These are phyloP conservation scores for Fusarium palustre DNA, from an alignment of 2,329 filamentous ascomycete genomes.

Conservation along the genomic window DNA sequence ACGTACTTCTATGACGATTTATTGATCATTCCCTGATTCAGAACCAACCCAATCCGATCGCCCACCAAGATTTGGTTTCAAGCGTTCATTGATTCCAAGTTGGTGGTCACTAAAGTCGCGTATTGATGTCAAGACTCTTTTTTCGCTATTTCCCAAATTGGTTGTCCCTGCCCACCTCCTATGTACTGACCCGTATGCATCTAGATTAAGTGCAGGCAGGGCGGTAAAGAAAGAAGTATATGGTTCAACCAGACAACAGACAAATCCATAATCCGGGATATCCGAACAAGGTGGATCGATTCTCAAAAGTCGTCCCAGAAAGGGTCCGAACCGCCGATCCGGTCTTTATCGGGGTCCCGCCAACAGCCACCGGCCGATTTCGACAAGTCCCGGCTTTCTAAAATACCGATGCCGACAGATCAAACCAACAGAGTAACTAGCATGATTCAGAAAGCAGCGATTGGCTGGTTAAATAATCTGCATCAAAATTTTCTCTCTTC, in stretches of 20 bases:
- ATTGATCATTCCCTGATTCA: slow-evolving; percentile 33
- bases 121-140: slow-evolving; percentile 33
- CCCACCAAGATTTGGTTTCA: slow-evolving; percentile 17
- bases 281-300: slow-evolving; percentile 39
- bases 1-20: slow-evolving; percentile 34
- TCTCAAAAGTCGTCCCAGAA: slow-evolving; percentile 12
- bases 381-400: slow-evolving; percentile 11
- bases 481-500: neutral
- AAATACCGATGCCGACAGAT: slow-evolving; percentile 19
- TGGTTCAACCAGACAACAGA: neutral
- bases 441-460: slow-evolving; percentile 5
- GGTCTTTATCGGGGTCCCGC: slow-evolving; percentile 33
- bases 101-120: slow-evolving; percentile 11
- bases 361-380: slow-evolving; percentile 25
- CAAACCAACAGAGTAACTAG: neutral
- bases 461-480: neutral
- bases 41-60: neutral
- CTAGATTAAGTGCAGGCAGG: neutral
- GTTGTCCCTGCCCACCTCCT: neutral
- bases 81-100: slow-evolving; percentile 27
- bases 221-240: slow-evolving; percentile 10
- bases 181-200: neutral
- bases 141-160: slow-evolving; percentile 4
- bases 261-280: slow-evolving; percentile 18
- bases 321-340: slow-evolving; percentile 32